Percentiles rank a stretch among this genome's conserved stretches.
These are phyloP conservation scores for Lichtheimia ramosa DNA, from an alignment of 371 early-diverging fungal species.

Conservation along the genomic window DNA sequence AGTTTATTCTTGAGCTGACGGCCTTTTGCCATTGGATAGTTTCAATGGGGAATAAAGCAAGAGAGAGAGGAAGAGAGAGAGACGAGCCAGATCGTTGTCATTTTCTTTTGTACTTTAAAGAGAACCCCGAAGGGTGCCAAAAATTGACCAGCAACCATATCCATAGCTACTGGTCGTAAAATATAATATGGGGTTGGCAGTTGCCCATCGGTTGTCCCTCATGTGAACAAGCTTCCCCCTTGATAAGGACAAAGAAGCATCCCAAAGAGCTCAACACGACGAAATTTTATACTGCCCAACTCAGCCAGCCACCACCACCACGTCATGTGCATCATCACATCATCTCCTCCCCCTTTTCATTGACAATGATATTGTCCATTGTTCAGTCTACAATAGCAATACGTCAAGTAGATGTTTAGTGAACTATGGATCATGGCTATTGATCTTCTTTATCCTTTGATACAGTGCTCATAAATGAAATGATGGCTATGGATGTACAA, in stretches of 20 bases:
- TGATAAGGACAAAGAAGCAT: constrained; percentile 8
- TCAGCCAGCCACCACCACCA: neutral
- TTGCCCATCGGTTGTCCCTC: constrained; percentile 14
- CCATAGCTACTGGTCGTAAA: neutral
- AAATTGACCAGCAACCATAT: constrained; percentile 1
- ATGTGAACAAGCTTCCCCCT: constrained; percentile 14
- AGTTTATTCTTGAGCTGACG: constrained; percentile 11
- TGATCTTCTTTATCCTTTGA: too few relatives aligned
- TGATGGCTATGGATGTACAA: too few relatives aligned
- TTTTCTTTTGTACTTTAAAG: constrained; percentile 5
- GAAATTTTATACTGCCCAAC: neutral
- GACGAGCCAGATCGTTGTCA: constrained; percentile 1
- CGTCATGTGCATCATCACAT: neutral
- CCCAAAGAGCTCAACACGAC: neutral
- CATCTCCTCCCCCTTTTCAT: too few relatives aligned
- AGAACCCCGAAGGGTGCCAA: constrained; percentile 7
- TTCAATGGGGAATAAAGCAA: neutral
- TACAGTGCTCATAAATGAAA: too few relatives aligned
- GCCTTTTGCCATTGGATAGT: constrained; percentile 5
- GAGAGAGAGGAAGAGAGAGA: neutral
- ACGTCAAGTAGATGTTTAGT: too few relatives aligned
- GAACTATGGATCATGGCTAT: too few relatives aligned
- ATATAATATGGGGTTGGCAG: constrained; percentile 11
- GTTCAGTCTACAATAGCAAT: too few relatives aligned
- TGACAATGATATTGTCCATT: too few relatives aligned